Base-by-base conservation (phyloP, 2,329 filamentous ascomycete genomes). In the Diatrype stigma region DNA sequence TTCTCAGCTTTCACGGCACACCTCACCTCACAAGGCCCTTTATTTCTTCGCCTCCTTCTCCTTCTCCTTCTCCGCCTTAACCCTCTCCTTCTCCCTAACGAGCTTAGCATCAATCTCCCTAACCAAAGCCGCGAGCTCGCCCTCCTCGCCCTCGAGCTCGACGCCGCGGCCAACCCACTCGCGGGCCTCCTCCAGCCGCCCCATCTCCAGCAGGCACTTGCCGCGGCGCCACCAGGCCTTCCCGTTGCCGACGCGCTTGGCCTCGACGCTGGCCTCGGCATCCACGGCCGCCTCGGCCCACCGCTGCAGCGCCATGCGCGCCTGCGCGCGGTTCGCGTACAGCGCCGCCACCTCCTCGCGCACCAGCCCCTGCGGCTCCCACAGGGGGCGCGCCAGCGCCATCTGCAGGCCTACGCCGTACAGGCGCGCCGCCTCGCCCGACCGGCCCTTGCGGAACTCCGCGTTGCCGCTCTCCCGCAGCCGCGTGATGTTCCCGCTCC, bases 191-290 rank as follows among this genome's bases (percentile, higher is more conserved):
- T 89, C 84, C 63, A 89, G 73, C 54, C 93, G 72, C 1, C 88
- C 87, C 94, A 97, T 97, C 82, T 99, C 94, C 58, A 87, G 72
- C 65, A 97, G 71, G 66, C 90, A 95, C 73, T 84, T 85, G 10
- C 89, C 94, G 55, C 89, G 78, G 55, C 94, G 79, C 86, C 90
- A 96, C 90, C 93, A 97, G 0, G 86, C 92, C 82, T 97, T 97
- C 1, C 89, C 85, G 69, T 99, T 97, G 37, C 87, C 91, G 40
- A 86, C 80, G 58, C 85, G 82, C 78, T 93, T 92, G 56, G 90
- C 85, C 76, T 96, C 92, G 42, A 96, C 87, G 67, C 89, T 94
- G 28, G 85, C 82, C 74, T 95, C 87, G 3, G 91, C 92, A 71
- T 99, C 94, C 6, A 90, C 79, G n/a, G 87, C 81, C 5, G 84